Percentiles rank a stretch among this genome's conserved stretches.
phyloP scores from a whole-genome alignment of 257 asterid genomes.

The Solanum ossicruentum region DNA sequence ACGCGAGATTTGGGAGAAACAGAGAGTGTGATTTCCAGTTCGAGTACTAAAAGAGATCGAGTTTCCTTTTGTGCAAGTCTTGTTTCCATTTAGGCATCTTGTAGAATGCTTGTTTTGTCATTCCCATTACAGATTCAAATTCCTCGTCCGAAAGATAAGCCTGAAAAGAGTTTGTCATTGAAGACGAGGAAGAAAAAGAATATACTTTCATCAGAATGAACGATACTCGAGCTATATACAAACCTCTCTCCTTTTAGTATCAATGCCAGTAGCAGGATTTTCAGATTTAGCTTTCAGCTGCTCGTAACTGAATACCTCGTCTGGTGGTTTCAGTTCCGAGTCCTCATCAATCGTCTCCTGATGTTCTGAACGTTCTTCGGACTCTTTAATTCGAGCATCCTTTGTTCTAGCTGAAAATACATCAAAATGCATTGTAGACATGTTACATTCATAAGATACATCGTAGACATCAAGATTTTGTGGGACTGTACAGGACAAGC shows the following conservation, averaged over 20 bases:
- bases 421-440: neutral
- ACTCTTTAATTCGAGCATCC: conserved; percentile 21
- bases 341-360: conserved; percentile 33
- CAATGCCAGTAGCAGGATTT: conserved; percentile 75
- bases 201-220: neutral
- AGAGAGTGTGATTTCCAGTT: neutral
- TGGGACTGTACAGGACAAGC: neutral
- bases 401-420: neutral
- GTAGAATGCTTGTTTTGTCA: conserved; percentile 65
- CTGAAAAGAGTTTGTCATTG: conserved; percentile 23
- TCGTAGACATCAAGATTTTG: neutral
- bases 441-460: neutral
- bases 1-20: neutral
- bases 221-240: neutral
- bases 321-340: conserved; percentile 21
- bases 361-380: conserved; percentile 32
- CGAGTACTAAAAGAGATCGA: conserved; percentile 62
- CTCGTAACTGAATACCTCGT: conserved; percentile 53
- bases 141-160: conserved; percentile 87
- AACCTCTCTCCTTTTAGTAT: conserved; percentile 89
- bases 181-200: neutral
- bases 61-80: conserved; percentile 74
- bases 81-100: conserved; percentile 95
- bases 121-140: conserved; percentile 49
- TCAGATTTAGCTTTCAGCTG: conserved; percentile 76